Percentiles rank a stretch among this genome's conserved stretches.
Evolutionary conservation across 257 asterid species (phyloP).

Genomic region (Paulownia fortunei): DNA sequence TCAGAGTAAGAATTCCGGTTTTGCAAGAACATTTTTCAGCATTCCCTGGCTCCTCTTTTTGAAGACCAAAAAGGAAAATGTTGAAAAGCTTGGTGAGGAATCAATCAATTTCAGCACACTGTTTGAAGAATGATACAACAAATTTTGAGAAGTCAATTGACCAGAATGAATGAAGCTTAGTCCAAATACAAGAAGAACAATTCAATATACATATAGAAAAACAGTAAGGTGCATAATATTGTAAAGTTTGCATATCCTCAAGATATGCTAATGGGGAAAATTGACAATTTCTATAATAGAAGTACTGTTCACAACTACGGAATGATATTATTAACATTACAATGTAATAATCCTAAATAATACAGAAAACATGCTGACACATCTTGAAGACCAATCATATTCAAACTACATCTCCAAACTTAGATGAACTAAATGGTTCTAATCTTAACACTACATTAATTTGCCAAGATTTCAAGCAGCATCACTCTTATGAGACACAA

Average conservation of each 20-base stretch:
- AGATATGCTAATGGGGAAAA: not conserved
- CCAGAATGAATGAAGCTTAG: not conserved
- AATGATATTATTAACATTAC: not conserved
- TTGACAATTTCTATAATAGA: not conserved
- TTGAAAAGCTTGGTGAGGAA: conserved; percentile 17
- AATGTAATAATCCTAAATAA: not conserved
- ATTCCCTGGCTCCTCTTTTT: conserved; percentile 27
- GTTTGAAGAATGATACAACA: conserved; percentile 17
- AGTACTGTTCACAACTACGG: not conserved
- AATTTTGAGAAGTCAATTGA: not conserved
- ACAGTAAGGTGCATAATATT: not conserved
- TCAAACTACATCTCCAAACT: not conserved
- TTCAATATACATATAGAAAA: not conserved
- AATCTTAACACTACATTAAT: not conserved
- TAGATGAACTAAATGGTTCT: not conserved
- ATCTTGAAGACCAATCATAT: not conserved
- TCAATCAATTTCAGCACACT: conserved; percentile 28
- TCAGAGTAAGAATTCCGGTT: conserved; percentile 28
- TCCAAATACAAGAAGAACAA: not conserved
- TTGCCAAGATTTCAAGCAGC: not conserved
- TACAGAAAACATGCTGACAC: not conserved
- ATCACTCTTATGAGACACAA: not conserved
- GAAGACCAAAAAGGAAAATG: conserved; percentile 26
- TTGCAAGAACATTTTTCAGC: conserved; percentile 36
- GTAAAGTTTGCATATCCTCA: not conserved